Base-by-base conservation (phyloP, 2,329 filamentous ascomycete species). In the Hypoxylon sp. region DNA sequence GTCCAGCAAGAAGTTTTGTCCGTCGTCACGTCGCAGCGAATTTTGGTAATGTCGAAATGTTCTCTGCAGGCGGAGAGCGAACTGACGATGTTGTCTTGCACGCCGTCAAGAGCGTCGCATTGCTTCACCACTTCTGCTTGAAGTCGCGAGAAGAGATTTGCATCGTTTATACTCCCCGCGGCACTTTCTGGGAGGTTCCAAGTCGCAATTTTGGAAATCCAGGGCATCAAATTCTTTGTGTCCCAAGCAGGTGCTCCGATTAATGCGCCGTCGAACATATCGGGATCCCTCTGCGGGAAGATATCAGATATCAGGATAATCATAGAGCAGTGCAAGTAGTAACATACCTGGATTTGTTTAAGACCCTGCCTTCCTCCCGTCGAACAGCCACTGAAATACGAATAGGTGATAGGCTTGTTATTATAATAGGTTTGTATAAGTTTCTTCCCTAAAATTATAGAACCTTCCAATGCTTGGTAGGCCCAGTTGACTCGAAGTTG, bases 361-460 rank as follows among this genome's bases (percentile, higher is more conserved):
- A 86, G 75, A 5, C 85, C 86, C 74, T 89, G 85, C 5, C 86
- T 78, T 2, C 86, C 86, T 30, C 86, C 86, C 0, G 85, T 87
- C 1, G 84, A 86, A 73, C 86, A 88, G 14, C 86, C 86, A 17
- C 80, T 79, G 72, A 82, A 87, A 73, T 87, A 87, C 8, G 81
- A 83, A 75, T 84, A 77, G 8, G 68, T 25, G 81, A 50, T 81
- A 73, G 27, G 77, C 75, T 76, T 68, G n/a, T 77, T 51, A n/a
- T 76, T 73, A 67, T 87, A 87, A 72, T 83, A 87, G 3, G 76
- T 72, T 40, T 82, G 70, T 3, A 81, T 80, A 14, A 87, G 75
- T 13, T 77, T 50, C 69, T 86, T 87, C 2, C 82, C 82, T 6
- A 82, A 64, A 1, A 81, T 79, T 1, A 83, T 81, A 0, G 82